phyloP scores from a whole-genome alignment of 768 basidiomycete species.

The Boletus subcaerulescens region DNA sequence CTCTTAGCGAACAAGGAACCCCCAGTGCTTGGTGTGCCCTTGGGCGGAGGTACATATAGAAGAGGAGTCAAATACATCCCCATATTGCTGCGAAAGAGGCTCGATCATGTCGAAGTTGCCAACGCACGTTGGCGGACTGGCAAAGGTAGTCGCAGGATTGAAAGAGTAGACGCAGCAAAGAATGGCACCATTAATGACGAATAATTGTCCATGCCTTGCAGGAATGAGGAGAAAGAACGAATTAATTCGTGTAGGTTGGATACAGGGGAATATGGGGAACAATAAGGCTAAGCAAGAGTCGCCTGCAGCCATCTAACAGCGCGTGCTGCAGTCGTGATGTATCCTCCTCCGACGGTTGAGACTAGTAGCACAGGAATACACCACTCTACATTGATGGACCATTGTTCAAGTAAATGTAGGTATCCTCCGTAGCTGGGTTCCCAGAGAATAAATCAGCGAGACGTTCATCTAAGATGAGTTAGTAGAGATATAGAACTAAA shows the following conservation, averaged over 20 bases:
- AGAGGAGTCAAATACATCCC: conserved; percentile 63
- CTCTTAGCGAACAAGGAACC: conserved; percentile 11
- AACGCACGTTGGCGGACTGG: conserved; percentile 80
- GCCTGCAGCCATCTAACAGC: conserved; percentile 8
- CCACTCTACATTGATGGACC: conserved; percentile 28
- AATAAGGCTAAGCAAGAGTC: conserved; percentile 17
- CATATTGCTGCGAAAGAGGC: conserved; percentile 61
- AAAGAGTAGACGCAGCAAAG: conserved; percentile 23
- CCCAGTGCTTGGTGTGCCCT: conserved; percentile 48
- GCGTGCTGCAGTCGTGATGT: conserved; percentile 1
- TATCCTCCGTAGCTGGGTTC: conserved; percentile 69
- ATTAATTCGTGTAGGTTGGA: conserved; percentile 16
- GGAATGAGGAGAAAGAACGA: background rate
- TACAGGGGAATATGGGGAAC: conserved; percentile 8
- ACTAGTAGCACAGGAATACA: background rate
- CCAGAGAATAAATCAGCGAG: conserved; percentile 63
- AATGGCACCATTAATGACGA: conserved; percentile 1
- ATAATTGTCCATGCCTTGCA: background rate
- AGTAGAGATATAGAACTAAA: background rate
- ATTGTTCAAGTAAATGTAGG: conserved; percentile 67
- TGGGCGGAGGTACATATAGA: conserved; percentile 70
- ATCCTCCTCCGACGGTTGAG: conserved; percentile 2
- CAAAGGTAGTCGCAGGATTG: conserved; percentile 51
- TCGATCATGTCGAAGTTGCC: conserved; percentile 66
- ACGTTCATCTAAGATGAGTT: conserved; percentile 46